Conservation (phyloP, 129 eudicot species). For the Centrapalus pauciflorus region DNA sequence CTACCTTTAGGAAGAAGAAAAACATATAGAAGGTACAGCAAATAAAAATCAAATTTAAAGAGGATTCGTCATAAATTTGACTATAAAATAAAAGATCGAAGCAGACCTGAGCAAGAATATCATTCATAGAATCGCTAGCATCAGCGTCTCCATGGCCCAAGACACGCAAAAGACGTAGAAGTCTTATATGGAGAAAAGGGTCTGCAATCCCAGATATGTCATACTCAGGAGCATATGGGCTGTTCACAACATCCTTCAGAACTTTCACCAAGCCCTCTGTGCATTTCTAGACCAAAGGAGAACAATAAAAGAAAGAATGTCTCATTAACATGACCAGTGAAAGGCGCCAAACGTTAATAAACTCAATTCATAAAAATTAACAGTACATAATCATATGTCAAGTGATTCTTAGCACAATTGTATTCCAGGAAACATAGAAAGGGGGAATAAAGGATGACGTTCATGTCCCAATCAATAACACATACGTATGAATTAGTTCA, state of each 20-base stretch:
- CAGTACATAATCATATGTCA: neutral
- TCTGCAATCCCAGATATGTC: conserved; percentile 88
- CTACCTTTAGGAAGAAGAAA: neutral
- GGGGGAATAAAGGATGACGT: neutral
- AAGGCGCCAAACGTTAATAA: neutral
- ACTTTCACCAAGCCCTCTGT: conserved; percentile 79
- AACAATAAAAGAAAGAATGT: neutral
- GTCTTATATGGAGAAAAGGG: conserved; percentile 91
- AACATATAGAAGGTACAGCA: neutral
- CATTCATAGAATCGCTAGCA: conserved; percentile 96
- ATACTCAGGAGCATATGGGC: conserved; percentile 94
- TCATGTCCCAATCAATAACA: neutral
- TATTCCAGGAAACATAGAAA: neutral
- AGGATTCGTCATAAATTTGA: neutral
- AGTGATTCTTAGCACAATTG: neutral
- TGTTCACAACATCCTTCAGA: conserved; percentile 86
- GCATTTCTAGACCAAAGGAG: conserved; percentile 62
- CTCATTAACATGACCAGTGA: neutral
- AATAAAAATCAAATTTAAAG: neutral
- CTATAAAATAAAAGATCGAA: conserved; percentile 7
- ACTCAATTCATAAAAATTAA: neutral
- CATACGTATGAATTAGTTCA: neutral
- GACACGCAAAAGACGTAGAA: conserved; percentile 68
- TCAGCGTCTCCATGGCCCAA: conserved; percentile 94
- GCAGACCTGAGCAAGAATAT: conserved; percentile 96